These are phyloP conservation scores for Diplocarpon rosae DNA, from an alignment of 2,329 filamentous ascomycete species.

Conservation along the genomic window DNA sequence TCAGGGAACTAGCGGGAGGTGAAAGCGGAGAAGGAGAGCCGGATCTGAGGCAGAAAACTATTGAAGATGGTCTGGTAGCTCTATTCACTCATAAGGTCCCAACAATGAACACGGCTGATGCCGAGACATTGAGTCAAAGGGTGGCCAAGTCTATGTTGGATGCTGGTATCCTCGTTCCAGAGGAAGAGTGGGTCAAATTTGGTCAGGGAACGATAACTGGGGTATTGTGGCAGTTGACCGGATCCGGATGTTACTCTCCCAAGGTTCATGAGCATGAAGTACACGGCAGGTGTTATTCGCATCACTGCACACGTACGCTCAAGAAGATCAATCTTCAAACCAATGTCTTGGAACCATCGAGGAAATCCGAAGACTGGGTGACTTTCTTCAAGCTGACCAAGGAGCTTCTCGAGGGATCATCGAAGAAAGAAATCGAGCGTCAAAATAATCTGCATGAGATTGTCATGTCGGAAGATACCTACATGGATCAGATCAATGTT, in stretches of 20 bases:
- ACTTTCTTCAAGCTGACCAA: conserved; percentile 79
- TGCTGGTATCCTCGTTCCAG: conserved; percentile 65
- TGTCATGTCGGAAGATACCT: conserved; percentile 83
- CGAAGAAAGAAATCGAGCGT: conserved; percentile 80
- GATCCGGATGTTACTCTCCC: conserved; percentile 80
- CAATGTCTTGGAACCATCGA: conserved; percentile 56
- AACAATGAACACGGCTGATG: conserved; percentile 97
- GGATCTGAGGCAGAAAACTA: conserved; percentile 72
- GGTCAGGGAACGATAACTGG: conserved; percentile 71
- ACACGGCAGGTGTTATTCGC: conserved; percentile 76
- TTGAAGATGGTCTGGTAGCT: conserved; percentile 78
- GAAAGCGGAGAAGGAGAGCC: conserved; percentile 61
- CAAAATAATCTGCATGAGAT: conserved; percentile 96
- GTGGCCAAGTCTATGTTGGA: conserved; percentile 74
- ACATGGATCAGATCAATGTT: conserved; percentile 81
- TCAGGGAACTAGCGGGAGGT: conserved; percentile 62
- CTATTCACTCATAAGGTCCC: conserved; percentile 92
- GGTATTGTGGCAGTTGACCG: conserved; percentile 87
- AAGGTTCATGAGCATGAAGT: conserved; percentile 58
- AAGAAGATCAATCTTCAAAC: conserved; percentile 87
- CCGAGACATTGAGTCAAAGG: conserved; percentile 69
- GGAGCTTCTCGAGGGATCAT: conserved; percentile 57
- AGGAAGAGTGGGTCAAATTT: conserved; percentile 98
- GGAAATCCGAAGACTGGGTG: conserved; percentile 68
- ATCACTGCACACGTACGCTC: conserved; percentile 85